These are phyloP conservation scores for Coemansia nantahalensis DNA, from an alignment of 192 early-diverging fungal species.

Conservation along the genomic window DNA sequence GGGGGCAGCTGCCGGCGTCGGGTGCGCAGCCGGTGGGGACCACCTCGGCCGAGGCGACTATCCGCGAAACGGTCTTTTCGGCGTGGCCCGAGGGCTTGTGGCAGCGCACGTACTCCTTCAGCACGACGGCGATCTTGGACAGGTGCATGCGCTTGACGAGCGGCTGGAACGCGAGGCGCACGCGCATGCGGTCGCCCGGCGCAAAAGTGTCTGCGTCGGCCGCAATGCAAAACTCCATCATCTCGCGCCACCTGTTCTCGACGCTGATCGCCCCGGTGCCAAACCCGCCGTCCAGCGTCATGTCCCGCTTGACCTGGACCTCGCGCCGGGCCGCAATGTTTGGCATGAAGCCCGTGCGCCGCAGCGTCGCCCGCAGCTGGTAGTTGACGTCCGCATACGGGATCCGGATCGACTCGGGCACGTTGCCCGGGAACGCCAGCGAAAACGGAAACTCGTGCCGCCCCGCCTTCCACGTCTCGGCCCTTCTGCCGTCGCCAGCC, in stretches of 20 bases:
- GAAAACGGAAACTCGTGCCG: constrained; percentile 48
- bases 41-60: constrained; percentile 24
- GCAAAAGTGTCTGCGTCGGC: constrained; percentile 40
- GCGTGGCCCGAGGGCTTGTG: constrained; percentile 40
- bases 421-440: constrained; percentile 39
- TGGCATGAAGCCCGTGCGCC: constrained; percentile 39
- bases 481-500: constrained; percentile 30
- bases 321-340: constrained; percentile 26
- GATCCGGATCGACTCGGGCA: constrained; percentile 43
- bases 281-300: constrained; percentile 43
- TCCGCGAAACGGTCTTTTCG: constrained; percentile 44
- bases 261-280: constrained; percentile 47
- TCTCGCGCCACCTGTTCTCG: constrained; percentile 47
- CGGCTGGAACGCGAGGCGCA: constrained; percentile 42
- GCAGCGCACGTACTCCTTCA: constrained; percentile 52
- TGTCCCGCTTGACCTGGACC: constrained; percentile 40
- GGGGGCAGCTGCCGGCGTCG: background rate
- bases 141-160: constrained; percentile 47
- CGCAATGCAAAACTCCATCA: constrained; percentile 41
- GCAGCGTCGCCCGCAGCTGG: constrained; percentile 44
- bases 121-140: constrained; percentile 35
- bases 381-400: constrained; percentile 49
- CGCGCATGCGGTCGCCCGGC: constrained; percentile 33
- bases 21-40: constrained; percentile 3
- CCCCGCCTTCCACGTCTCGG: constrained; percentile 49